Evolutionary conservation across 192 early-diverging fungal species (phyloP), one percentile per base, ranked within the genome.

Genomic region (Entrophospora sp.): DNA sequence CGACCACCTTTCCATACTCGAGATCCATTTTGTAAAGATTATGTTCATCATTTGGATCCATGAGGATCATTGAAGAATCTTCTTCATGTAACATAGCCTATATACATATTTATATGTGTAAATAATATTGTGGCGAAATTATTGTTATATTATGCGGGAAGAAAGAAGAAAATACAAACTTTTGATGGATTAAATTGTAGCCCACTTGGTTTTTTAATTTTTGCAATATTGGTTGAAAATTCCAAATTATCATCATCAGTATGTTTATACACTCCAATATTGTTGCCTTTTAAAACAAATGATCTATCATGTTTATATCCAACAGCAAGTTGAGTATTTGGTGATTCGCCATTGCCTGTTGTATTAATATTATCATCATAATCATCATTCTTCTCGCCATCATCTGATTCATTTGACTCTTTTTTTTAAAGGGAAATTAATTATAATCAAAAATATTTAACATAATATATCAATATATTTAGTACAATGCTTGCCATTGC

Each of bases 11-110:
- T 35, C 92, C 95, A 69, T 78, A 77, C 69, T 93, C 90, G 30
- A 97, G 73, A 73, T 97, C 95, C 93, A 97, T 92, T 61, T 81
- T 83, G 81, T 85, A 94, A 49, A 94, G 77, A 36, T 81, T 86
- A 64, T 90, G 75, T 24, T 80, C 71, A 40, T 92, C 84, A 62
- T 77, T 70, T 44, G 81, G 75, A 61, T 89, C 78, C 83, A 90
- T 83, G 67, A 94, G 76, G 32, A 97, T 70, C 79, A 93, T 75
- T 5, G 85, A 70, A 18, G 84, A 78, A 71, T 97, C 95, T 59
- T 90, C 84, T 69, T 95, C 81, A 65, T 94, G 92, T 61, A 97
- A 79, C 79, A 97, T 85, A 40, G 89, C 79, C 57, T 89, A 79
- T 34, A 30, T 13, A 48, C 5, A 40, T 36, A n/a, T n/a, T n/a